These are phyloP conservation scores for Ustilago loliicola DNA, from an alignment of 1,284 basidiomycete genomes.

Conservation along the genomic window DNA sequence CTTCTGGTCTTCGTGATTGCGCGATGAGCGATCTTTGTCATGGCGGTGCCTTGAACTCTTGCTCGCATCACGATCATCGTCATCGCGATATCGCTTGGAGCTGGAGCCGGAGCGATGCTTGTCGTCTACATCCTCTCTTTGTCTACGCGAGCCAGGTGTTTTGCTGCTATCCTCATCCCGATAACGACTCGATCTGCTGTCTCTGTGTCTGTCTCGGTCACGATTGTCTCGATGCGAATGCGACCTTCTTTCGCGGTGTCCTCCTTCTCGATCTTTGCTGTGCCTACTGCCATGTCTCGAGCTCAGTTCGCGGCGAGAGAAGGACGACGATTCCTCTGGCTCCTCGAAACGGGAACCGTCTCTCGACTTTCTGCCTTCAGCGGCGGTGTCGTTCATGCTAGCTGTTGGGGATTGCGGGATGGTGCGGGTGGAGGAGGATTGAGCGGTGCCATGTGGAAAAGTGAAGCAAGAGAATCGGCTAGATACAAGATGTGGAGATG, in stretches of 20 bases:
- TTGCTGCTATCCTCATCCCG: not conserved
- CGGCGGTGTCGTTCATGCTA: slow-evolving; percentile 12
- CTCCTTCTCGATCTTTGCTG: slow-evolving; percentile 8
- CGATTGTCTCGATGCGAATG: slow-evolving; percentile 16
- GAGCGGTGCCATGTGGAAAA: not conserved
- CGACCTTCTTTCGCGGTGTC: slow-evolving; percentile 14
- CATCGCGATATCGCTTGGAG: slow-evolving; percentile 17
- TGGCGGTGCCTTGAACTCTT: slow-evolving; percentile 13
- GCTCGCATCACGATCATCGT: slow-evolving; percentile 9
- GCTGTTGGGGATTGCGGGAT: not conserved
- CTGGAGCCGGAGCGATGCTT: not conserved
- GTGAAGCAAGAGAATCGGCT: not conserved
- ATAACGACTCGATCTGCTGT: not conserved
- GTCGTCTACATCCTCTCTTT: slow-evolving; percentile 7
- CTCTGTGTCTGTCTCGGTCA: slow-evolving; percentile 4
- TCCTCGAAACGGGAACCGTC: not conserved
- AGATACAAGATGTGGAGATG: slow-evolving; percentile 1
- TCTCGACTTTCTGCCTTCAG: not conserved
- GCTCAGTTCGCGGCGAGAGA: slow-evolving; percentile 14
- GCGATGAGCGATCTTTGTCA: slow-evolving; percentile 8
- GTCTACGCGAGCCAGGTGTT: not conserved
- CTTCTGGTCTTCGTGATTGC: not conserved
- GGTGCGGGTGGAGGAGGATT: not conserved
- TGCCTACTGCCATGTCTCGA: slow-evolving; percentile 18
- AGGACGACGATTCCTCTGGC: not conserved